Conservation (phyloP, 2,329 filamentous ascomycete genomes). For the Microsporum audouinii region DNA sequence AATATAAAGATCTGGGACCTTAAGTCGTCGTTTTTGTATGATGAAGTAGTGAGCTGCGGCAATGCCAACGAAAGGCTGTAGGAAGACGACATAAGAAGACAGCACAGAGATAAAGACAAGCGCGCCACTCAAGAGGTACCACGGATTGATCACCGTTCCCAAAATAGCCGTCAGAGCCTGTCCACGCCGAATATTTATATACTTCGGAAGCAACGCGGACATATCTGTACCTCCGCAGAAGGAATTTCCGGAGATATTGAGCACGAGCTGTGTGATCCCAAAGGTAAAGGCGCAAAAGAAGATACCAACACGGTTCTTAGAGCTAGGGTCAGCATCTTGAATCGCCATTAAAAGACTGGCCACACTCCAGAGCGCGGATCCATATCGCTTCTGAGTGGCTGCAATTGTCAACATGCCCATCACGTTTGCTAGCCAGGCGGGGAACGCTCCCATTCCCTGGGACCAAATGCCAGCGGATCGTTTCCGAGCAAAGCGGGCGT, state of each 20-base stretch:
- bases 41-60: slow-evolving; percentile 25
- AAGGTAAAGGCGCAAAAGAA: slow-evolving; percentile 40
- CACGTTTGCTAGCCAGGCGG: not conserved
- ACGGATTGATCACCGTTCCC: slow-evolving; percentile 29
- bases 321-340: slow-evolving; percentile 25
- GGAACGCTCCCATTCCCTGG: slow-evolving; percentile 17
- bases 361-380: slow-evolving; percentile 35
- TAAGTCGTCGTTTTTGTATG: slow-evolving; percentile 31
- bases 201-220: slow-evolving; percentile 41
- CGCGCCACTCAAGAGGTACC: slow-evolving; percentile 40
- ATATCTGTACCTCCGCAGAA: slow-evolving; percentile 45
- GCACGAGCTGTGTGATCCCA: slow-evolving; percentile 36
- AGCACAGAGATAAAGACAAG: slow-evolving; percentile 39
- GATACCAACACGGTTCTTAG: slow-evolving; percentile 32
- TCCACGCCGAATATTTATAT: slow-evolving; percentile 47
- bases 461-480: slow-evolving; percentile 35
- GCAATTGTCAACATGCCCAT: slow-evolving; percentile 28
- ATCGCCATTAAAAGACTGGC: slow-evolving; percentile 32
- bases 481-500: slow-evolving; percentile 32
- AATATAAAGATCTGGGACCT: slow-evolving; percentile 39
- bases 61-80: slow-evolving; percentile 32
- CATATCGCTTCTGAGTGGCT: slow-evolving; percentile 24
- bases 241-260: slow-evolving; percentile 34
- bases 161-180: slow-evolving; percentile 32
- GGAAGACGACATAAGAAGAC: slow-evolving; percentile 36